These are phyloP conservation scores for Tardiomyces depauwii DNA, from an alignment of 1,139 yeast genomes.

Conservation along the genomic window DNA sequence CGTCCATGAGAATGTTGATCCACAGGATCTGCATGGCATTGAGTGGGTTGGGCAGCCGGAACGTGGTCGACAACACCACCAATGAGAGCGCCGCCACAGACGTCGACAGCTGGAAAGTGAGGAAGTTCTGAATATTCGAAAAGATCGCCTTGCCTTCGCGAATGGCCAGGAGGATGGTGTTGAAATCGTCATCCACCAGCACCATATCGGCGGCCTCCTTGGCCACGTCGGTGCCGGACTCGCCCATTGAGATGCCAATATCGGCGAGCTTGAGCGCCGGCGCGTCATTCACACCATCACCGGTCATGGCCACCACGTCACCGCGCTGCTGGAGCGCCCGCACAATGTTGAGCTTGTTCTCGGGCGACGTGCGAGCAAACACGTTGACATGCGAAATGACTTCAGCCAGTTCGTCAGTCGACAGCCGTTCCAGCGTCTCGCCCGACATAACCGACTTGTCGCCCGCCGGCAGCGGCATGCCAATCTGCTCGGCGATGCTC, in stretches of 20 bases:
- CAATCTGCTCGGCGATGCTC: conserved; percentile 83
- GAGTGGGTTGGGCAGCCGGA: conserved; percentile 87
- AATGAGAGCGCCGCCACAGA: conserved; percentile 89
- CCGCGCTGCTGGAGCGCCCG: conserved; percentile 87
- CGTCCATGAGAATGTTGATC: conserved; percentile 97
- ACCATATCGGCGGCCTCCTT: conserved; percentile 99
- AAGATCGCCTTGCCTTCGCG: conserved; percentile 97
- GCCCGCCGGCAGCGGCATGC: conserved; percentile 63
- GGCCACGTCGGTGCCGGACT: conserved; percentile 95
- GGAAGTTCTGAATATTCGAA: conserved; percentile 84
- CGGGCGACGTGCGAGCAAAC: conserved; percentile 95
- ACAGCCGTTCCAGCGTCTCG: conserved; percentile 60
- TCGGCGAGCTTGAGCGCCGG: conserved; percentile 97
- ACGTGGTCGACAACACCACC: conserved; percentile 75
- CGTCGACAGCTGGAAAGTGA: conserved; percentile 90
- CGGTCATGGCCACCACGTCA: conserved; percentile 97
- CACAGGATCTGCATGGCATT: conserved; percentile 98
- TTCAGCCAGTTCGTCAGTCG: conserved; percentile 56
- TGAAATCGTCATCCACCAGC: conserved; percentile 89
- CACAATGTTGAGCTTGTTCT: conserved; percentile 85
- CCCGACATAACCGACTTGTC: conserved; percentile 68
- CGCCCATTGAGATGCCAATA: conserved; percentile 96
- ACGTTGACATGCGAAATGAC: conserved; percentile 77
- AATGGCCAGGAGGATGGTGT: conserved; percentile 83
- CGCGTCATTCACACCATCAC: conserved; percentile 98